Evolutionary conservation across 257 asterid genomes (phyloP).

Genomic region (Knoxia roxburghii): DNA sequence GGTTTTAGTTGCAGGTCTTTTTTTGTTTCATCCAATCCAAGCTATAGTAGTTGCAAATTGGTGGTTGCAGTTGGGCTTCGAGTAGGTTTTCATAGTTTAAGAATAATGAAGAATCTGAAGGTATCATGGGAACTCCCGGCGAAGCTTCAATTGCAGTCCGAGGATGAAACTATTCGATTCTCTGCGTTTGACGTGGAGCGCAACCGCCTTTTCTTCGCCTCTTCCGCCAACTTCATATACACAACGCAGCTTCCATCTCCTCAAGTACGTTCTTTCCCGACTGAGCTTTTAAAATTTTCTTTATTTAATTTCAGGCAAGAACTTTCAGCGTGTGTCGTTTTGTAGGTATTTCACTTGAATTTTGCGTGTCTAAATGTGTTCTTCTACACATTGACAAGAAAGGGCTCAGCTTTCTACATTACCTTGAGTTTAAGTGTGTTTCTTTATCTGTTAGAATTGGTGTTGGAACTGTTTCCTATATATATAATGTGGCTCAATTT

Average conservation of each 20-base stretch:
- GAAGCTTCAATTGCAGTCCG: slow-evolving; percentile 39
- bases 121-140: slow-evolving; percentile 51
- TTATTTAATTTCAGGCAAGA: neutral
- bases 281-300: neutral
- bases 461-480: neutral
- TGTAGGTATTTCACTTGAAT: neutral
- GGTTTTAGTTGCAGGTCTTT: too few relatives aligned
- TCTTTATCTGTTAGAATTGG: neutral
- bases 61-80: neutral
- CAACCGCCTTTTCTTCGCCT: slow-evolving; percentile 69
- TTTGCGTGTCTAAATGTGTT: neutral
- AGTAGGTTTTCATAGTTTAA: neutral
- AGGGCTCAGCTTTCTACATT: neutral
- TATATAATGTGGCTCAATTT: neutral
- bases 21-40: too few relatives aligned
- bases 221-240: slow-evolving; percentile 64
- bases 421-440: neutral
- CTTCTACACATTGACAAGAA: neutral
- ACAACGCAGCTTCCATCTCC: slow-evolving; percentile 45
- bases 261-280: slow-evolving; percentile 28
- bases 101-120: slow-evolving; percentile 68
- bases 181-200: slow-evolving; percentile 74
- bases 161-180: slow-evolving; percentile 50
- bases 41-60: neutral
- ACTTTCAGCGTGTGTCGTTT: neutral